Evolutionary conservation across 768 basidiomycete species (phyloP).

Genomic region (Melanogaster broomeanus): DNA sequence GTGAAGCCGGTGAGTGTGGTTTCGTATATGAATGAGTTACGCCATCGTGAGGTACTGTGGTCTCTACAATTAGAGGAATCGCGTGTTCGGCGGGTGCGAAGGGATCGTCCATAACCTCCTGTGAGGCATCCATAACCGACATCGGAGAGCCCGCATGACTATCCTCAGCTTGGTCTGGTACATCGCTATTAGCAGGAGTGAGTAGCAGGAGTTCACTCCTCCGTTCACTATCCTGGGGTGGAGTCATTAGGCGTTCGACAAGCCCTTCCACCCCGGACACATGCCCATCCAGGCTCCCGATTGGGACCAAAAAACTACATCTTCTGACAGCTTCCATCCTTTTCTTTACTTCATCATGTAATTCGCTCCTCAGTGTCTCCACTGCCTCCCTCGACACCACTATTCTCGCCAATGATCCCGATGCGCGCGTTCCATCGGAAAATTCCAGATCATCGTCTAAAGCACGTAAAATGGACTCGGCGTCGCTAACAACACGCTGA

Average conservation of each 20-base stretch:
- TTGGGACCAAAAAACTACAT: neutral
- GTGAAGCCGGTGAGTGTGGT: slow-evolving; percentile 1
- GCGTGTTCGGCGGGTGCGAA: neutral
- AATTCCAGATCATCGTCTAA: slow-evolving; percentile 36
- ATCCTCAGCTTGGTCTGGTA: neutral
- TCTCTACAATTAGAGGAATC: neutral
- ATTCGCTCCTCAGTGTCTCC: slow-evolving; percentile 53
- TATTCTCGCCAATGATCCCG: slow-evolving; percentile 56
- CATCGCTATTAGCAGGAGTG: neutral
- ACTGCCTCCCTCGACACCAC: slow-evolving; percentile 51
- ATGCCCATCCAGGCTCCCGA: neutral
- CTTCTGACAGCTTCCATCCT: slow-evolving; percentile 38
- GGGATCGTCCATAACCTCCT: slow-evolving; percentile 12
- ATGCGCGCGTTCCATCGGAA: slow-evolving; percentile 18
- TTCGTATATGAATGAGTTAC: neutral
- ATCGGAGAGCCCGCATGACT: neutral
- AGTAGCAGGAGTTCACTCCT: neutral
- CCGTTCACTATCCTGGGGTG: neutral
- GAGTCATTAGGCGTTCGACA: neutral
- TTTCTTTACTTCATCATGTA: slow-evolving; percentile 55
- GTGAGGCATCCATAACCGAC: neutral
- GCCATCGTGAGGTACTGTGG: neutral
- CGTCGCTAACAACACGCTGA: slow-evolving; percentile 34
- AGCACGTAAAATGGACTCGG: slow-evolving; percentile 33
- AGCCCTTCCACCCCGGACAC: neutral